Evolutionary conservation across 768 basidiomycete species (phyloP).

Genomic region (Termitomyces sp.): DNA sequence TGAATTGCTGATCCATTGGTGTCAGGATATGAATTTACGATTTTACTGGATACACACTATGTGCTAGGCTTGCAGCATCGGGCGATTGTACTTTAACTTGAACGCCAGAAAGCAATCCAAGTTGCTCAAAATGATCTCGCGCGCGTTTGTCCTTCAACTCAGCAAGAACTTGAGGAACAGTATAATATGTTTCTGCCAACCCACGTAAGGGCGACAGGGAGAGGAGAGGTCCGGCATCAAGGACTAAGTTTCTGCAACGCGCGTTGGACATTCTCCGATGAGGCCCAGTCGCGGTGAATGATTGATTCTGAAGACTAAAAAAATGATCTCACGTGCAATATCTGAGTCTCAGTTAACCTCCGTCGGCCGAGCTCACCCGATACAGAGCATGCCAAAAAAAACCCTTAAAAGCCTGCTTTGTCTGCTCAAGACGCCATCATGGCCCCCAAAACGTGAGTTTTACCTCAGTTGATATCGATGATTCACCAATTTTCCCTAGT

Average conservation of each 20-base stretch:
- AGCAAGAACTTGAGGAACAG: conserved; percentile 84
- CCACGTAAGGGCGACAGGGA: conserved; percentile 88
- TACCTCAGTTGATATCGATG: not conserved
- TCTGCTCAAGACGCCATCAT: conserved; percentile 20
- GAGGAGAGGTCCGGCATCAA: conserved; percentile 92
- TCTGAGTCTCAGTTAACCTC: too few relatives aligned
- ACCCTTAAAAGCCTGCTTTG: conserved; percentile 7
- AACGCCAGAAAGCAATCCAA: conserved; percentile 75
- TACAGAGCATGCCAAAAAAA: conserved; percentile 14
- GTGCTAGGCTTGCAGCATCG: conserved; percentile 62
- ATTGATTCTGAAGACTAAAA: conserved; percentile 1
- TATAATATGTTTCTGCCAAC: conserved; percentile 79
- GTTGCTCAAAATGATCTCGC: conserved; percentile 78
- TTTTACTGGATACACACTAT: conserved; percentile 38
- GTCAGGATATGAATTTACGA: not conserved
- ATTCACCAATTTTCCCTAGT: conserved; percentile 33
- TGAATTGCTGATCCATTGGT: conserved; percentile 63
- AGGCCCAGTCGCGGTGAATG: conserved; percentile 9
- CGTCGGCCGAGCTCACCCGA: conserved; percentile 12
- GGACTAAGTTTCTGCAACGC: conserved; percentile 75
- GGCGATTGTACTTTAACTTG: conserved; percentile 69
- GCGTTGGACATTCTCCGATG: conserved; percentile 23
- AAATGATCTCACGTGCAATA: conserved; percentile 16
- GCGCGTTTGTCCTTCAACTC: conserved; percentile 90
- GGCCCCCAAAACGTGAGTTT: conserved; percentile 43